Evolutionary conservation across 345 rosid genomes (phyloP).

Genomic region (Reutealis trisperma): DNA sequence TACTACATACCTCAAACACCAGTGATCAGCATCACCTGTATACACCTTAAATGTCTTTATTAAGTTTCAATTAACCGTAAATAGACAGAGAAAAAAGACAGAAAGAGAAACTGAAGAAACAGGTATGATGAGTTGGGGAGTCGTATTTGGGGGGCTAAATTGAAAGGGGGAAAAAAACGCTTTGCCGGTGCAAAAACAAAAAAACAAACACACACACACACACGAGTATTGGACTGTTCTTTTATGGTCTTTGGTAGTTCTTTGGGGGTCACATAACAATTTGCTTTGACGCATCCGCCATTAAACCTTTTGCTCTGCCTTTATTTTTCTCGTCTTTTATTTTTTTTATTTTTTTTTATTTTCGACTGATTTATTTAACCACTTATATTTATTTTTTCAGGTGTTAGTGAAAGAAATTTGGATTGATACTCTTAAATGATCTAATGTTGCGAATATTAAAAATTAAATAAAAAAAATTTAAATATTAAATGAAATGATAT

Average conservation of each 20-base stretch:
- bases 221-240: background rate
- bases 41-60: background rate
- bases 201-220: too few species aligned
- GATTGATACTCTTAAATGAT: too few species aligned
- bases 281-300: background rate
- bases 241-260: background rate
- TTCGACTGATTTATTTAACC: background rate
- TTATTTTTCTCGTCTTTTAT: background rate
- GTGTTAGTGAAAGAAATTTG: too few species aligned
- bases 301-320: background rate
- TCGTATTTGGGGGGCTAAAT: background rate
- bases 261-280: background rate
- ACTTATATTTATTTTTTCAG: background rate
- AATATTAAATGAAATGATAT: too few species aligned
- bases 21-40: background rate
- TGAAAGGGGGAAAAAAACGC: background rate
- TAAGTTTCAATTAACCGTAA: background rate
- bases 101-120: background rate
- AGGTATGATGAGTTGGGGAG: background rate
- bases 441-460: too few species aligned
- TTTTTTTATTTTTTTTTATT: too few species aligned
- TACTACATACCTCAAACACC: background rate
- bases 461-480: too few species aligned
- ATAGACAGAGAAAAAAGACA: background rate
- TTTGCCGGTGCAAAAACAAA: too few species aligned